These are phyloP conservation scores for Hypomontagnella monticulosa DNA, from an alignment of 495 filamentous ascomycete species.

Conservation along the genomic window DNA sequence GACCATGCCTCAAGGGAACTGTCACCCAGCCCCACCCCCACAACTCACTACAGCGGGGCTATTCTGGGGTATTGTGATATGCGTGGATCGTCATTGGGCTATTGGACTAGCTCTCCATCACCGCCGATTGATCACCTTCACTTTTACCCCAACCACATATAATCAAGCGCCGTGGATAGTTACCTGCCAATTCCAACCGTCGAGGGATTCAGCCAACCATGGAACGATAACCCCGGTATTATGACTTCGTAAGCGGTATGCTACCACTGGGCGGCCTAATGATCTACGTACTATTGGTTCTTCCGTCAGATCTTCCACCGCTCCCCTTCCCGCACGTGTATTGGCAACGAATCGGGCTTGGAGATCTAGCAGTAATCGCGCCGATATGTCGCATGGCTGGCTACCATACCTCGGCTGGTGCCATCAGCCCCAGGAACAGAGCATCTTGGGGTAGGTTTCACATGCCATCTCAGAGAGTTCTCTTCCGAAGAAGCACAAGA, in stretches of 20 bases:
- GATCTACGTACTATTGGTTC: constrained; percentile 22
- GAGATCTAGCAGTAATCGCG: constrained; percentile 10
- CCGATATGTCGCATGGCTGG: constrained; percentile 19
- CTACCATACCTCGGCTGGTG: constrained; percentile 24
- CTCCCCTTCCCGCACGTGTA: background rate
- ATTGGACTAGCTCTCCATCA: constrained; percentile 14
- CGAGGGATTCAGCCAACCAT: constrained; percentile 22
- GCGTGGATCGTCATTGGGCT: background rate
- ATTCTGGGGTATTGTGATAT: constrained; percentile 19
- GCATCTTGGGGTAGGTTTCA: constrained; percentile 24
- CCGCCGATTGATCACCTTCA: constrained; percentile 20
- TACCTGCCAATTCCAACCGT: constrained; percentile 25
- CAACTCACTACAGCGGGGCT: constrained; percentile 16
- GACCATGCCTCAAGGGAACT: no score
- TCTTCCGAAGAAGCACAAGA: constrained; percentile 5
- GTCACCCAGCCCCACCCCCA: constrained; percentile 29
- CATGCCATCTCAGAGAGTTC: constrained; percentile 11
- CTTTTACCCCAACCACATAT: constrained; percentile 16
- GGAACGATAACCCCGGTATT: background rate
- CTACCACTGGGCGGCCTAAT: constrained; percentile 8
- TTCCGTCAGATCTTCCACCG: background rate
- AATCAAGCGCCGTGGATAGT: constrained; percentile 1
- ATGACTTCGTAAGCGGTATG: constrained; percentile 6
- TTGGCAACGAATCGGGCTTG: constrained; percentile 9
- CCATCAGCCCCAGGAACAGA: constrained; percentile 24